Evolutionary conservation across 139 green algal species (phyloP).

Genomic region (Chlorella ohadii): DNA sequence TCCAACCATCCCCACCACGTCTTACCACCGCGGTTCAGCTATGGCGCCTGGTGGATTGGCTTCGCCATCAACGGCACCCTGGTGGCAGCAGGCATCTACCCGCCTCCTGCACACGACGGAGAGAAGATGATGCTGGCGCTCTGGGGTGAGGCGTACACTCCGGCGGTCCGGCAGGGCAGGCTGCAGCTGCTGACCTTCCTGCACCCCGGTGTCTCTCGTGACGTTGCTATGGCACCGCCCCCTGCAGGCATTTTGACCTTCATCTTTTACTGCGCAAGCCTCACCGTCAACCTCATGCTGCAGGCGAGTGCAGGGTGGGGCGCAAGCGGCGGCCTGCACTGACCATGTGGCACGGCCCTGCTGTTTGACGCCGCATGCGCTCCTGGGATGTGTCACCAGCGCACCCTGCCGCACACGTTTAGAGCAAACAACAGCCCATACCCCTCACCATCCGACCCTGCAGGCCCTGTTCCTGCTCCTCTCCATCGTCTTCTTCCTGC

Average conservation of each 20-base stretch:
- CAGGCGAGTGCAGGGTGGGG: neutral
- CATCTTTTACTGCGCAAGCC: conserved; percentile 1
- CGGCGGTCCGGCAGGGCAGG: too few species aligned
- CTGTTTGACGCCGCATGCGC: too few species aligned
- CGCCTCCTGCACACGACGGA: neutral
- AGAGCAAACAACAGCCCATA: too few species aligned
- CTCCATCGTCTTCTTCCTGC: conserved; percentile 13
- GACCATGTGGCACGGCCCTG: too few species aligned
- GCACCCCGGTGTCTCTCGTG: too few species aligned
- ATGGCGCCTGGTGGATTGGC: conserved; percentile 25
- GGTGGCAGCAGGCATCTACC: neutral
- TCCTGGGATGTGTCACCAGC: too few species aligned
- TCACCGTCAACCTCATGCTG: conserved; percentile 9
- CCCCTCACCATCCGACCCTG: too few species aligned
- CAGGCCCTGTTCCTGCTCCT: conserved; percentile 16
- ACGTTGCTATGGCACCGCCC: too few species aligned
- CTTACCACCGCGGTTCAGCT: too few species aligned
- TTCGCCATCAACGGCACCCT: conserved; percentile 21
- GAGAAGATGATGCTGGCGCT: conserved; percentile 48
- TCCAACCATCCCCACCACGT: too few species aligned
- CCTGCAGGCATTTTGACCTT: conserved; percentile 57
- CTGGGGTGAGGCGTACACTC: conserved; percentile 42
- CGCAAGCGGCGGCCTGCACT: neutral
- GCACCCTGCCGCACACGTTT: too few species aligned
- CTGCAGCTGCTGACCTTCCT: too few species aligned